Conservation (phyloP, 2,329 filamentous ascomycete genomes). For the Nemania serpens region DNA sequence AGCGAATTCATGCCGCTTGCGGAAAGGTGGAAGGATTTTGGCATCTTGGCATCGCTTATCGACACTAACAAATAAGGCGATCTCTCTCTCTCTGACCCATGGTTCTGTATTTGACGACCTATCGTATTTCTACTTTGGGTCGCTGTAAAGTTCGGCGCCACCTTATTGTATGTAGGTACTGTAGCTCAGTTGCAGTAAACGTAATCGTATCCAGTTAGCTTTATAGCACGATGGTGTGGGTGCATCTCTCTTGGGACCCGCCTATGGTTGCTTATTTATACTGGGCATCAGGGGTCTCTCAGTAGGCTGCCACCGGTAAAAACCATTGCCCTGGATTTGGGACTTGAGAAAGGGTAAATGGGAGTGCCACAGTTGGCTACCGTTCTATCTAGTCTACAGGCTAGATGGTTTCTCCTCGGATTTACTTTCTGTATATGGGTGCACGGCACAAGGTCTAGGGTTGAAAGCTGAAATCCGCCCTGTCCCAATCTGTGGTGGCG, state of each 20-base stretch:
- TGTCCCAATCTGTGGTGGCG: conserved; percentile 17
- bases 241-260: neutral
- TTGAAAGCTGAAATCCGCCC: conserved; percentile 20
- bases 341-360: neutral
- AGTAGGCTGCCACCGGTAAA: neutral
- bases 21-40: conserved; percentile 15
- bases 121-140: neutral
- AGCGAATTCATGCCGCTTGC: conserved; percentile 1
- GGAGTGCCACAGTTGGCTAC: neutral
- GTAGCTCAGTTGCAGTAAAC: neutral
- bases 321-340: neutral
- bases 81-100: neutral
- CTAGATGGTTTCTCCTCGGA: neutral
- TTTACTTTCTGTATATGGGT: neutral
- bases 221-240: no score
- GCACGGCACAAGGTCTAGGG: neutral
- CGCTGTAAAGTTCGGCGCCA: neutral
- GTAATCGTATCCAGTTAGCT: neutral
- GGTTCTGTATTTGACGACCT: neutral
- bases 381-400: neutral
- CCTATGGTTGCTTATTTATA: neutral
- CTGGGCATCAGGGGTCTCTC: conserved; percentile 4
- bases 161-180: neutral
- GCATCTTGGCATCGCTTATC: conserved; percentile 6
- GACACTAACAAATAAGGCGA: neutral